Conservation (phyloP, 2,329 filamentous ascomycete genomes). For the Anthostomella pinea region DNA sequence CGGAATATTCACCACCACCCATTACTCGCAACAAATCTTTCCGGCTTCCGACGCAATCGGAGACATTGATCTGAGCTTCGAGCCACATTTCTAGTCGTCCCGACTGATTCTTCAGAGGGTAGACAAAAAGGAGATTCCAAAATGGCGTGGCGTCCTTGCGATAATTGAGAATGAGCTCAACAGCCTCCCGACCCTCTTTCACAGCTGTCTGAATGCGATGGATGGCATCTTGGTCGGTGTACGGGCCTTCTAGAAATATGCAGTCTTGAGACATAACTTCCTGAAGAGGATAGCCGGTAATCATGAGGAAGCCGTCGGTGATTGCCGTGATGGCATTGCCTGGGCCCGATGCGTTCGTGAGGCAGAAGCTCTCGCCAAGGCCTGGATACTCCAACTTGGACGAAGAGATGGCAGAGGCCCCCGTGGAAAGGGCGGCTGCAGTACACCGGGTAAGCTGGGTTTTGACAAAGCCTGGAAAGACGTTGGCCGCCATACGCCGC, state of each 20-base stretch:
- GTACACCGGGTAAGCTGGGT: constrained; percentile 48
- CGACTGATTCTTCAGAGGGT: constrained; percentile 47
- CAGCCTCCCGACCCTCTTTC: constrained; percentile 30
- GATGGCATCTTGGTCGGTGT: constrained; percentile 42
- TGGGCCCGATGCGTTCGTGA: constrained; percentile 49
- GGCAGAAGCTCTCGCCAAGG: constrained; percentile 56
- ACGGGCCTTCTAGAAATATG: constrained; percentile 46
- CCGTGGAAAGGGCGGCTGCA: constrained; percentile 34
- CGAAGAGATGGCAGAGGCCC: constrained; percentile 26
- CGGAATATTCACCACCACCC: constrained; percentile 35
- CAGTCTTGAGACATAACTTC: constrained; percentile 50
- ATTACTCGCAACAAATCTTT: constrained; percentile 51
- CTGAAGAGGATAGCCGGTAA: constrained; percentile 46
- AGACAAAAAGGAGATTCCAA: constrained; percentile 55
- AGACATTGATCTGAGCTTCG: constrained; percentile 57
- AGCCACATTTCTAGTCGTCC: constrained; percentile 52
- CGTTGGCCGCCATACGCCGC: constrained; percentile 40
- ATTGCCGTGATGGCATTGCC: constrained; percentile 50
- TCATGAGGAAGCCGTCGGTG: constrained; percentile 50
- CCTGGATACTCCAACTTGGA: constrained; percentile 45
- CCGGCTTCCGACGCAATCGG: constrained; percentile 48
- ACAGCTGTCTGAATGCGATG: constrained; percentile 34
- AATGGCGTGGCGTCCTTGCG: constrained; percentile 50
- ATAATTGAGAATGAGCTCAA: constrained; percentile 52
- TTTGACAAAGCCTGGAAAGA: constrained; percentile 53